Evolutionary conservation across 2,329 filamentous ascomycete species (phyloP), one percentile per base, ranked within the genome.

Genomic region (Aspergillus eucalypticola): DNA sequence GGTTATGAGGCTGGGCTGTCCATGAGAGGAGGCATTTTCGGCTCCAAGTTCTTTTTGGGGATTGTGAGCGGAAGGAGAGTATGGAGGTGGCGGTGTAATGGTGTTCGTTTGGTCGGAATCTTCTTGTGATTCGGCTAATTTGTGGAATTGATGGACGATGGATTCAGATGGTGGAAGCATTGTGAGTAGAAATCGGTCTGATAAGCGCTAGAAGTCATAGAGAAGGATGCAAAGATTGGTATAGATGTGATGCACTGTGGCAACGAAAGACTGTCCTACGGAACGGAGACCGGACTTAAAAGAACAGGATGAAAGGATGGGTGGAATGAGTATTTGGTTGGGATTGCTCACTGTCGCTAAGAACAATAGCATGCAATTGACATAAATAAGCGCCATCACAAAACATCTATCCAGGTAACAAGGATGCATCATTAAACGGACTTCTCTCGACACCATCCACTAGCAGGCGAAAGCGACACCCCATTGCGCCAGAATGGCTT

Each of bases 151-250:
- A 21, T 74, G 69, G 19, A 64, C 61, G 29, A 72, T 57, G 19
- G 67, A 67, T 29, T 73, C 68, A n/a, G 69, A 69, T 35, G 69
- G 67, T n/a, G 70, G 71, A 19, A 66, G 52, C 71, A 75, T 74
- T 27, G 21, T 54, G 35, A 29, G 25, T 11, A 10, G n/a, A 2
- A n/a, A 8, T 27, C 10, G 46, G 25, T 50, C 25, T 50, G 29
- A 11, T 32, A 19, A 27, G 23, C 23, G 44, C 21, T 29, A 17
- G 10, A 13, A 49, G 23, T 25, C 15, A 49, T 8, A 25, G 44
- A 27, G 13, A 49, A 8, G 44, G 8, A 50, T 50, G 25, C 2
- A 17, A 27, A 19, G 46, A 29, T 15, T 32, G 25, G n/a, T 50
- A 11, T 29, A 13, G 25, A 25, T 6, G 25, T 32, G 6, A 32